Conservation (phyloP, 2,329 filamentous ascomycete species). For the Biscogniauxia marginata region DNA sequence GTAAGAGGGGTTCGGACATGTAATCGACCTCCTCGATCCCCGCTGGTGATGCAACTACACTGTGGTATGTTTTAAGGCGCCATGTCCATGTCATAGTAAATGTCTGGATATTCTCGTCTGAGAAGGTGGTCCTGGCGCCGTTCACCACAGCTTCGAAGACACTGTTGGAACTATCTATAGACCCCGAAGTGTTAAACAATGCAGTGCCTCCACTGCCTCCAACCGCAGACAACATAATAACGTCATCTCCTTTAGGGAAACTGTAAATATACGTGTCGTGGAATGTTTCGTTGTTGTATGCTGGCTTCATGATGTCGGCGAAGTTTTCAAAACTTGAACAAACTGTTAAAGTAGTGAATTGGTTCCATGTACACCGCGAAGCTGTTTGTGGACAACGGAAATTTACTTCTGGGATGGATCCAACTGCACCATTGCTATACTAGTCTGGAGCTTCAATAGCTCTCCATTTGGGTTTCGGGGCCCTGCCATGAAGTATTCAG, state of each 20-base stretch:
- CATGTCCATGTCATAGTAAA: not conserved
- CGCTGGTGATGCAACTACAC: not conserved
- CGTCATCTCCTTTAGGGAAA: not conserved
- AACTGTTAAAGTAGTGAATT: slow-evolving; percentile 17
- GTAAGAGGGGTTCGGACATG: not conserved
- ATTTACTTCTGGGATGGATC: slow-evolving; percentile 5
- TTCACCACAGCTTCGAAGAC: too few species aligned
- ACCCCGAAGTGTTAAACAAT: too few species aligned
- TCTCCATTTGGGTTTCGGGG: slow-evolving; percentile 2
- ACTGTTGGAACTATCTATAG: too few species aligned
- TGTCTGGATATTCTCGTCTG: not conserved
- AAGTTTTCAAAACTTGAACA: slow-evolving; percentile 15
- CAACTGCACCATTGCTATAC: slow-evolving; percentile 12
- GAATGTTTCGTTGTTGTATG: not conserved
- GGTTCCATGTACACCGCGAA: slow-evolving; percentile 13
- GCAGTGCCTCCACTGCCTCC: too few species aligned
- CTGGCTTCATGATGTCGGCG: slow-evolving; percentile 1
- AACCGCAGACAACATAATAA: not conserved
- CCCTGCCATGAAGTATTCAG: not conserved
- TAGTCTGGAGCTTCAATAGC: slow-evolving; percentile 13
- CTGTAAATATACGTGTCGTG: not conserved
- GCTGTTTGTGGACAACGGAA: slow-evolving; percentile 13
- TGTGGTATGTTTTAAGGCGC: not conserved
- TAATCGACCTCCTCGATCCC: not conserved
- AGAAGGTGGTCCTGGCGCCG: not conserved